Percentiles rank a stretch among this genome's conserved stretches.
Evolutionary conservation across 1,284 basidiomycete genomes (phyloP).

Genomic region (Phaffia rhodozyma): DNA sequence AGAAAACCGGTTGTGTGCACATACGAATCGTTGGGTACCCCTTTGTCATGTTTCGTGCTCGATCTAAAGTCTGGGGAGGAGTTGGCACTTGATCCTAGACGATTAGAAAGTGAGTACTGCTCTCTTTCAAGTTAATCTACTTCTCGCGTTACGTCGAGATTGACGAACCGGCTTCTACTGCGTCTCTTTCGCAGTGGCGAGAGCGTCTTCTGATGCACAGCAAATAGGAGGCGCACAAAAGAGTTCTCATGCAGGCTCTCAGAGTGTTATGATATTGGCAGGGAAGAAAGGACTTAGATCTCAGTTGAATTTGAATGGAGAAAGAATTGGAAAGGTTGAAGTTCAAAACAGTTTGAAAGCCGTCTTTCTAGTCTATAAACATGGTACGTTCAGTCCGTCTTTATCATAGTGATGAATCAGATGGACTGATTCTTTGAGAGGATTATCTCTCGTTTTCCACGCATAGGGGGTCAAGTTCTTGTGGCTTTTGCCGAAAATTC

Average conservation of each 20-base stretch:
- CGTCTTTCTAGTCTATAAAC: constrained; percentile 48
- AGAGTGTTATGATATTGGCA: constrained; percentile 41
- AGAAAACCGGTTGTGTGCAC: constrained; percentile 35
- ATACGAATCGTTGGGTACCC: constrained; percentile 40
- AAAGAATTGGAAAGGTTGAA: constrained; percentile 38
- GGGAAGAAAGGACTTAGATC: constrained; percentile 30
- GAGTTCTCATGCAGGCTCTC: constrained; percentile 25
- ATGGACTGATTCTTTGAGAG: constrained; percentile 30
- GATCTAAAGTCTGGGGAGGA: constrained; percentile 47
- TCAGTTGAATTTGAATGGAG: constrained; percentile 37
- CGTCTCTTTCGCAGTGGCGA: constrained; percentile 21
- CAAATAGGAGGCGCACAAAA: constrained; percentile 22
- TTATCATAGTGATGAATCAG: constrained; percentile 39
- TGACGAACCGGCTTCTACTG: background rate
- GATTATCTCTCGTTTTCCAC: constrained; percentile 17
- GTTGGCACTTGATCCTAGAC: constrained; percentile 40
- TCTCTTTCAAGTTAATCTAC: background rate
- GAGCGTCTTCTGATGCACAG: constrained; percentile 24
- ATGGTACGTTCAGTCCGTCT: constrained; percentile 44
- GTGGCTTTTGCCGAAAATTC: constrained; percentile 49
- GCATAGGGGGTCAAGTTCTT: constrained; percentile 40
- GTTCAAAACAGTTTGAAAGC: constrained; percentile 48
- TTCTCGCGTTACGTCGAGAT: background rate
- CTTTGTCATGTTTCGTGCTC: constrained; percentile 50
- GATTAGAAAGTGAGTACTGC: constrained; percentile 25